Evolutionary conservation across 1,284 basidiomycete genomes (phyloP), one percentile per base, ranked within the genome.

Genomic region (Afroboletus lepidellus): DNA sequence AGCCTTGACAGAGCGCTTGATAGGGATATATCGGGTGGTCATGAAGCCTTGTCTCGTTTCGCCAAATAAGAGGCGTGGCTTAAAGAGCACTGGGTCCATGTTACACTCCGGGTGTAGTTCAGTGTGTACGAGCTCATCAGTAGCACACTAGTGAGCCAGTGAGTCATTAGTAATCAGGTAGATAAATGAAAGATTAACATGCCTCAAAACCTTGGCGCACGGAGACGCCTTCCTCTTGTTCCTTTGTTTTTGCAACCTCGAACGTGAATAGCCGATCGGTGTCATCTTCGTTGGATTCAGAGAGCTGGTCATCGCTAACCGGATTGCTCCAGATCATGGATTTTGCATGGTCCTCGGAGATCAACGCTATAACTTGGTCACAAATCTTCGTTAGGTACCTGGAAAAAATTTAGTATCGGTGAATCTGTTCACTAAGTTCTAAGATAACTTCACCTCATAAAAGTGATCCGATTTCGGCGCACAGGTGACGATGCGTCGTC

Each of bases 301-400:
- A 55, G 16, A 57, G 45, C 3, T 70, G 64, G 3, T 69, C 62
- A 18, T 69, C 59, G 5, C 66, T 63, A 20, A 58, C 56, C 0
- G 69, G 62, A 15, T 73, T 66, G 21, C 65, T 70, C 74, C 77
- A 79, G 4, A 76, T 64, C 32, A 81, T 67, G 3, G 72, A 61
- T 11, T 67, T 57, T 0, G 75, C 71, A 45, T 81, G 72, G 13
- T 74, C 72, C 1, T 71, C 56, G 0, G 81, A 79, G n/a, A 83
- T 62, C 13, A 82, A 54, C n/a, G 73, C 75, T 0, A 72, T 56
- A 5, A 77, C 63, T 57, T 83, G 83, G 53, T 84, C 80, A 13
- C 73, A 63, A 15, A 81, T 74, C 62, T 81, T 81, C 6, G 77
- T 79, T 12, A 83, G 72, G 59, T 81, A 84, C 43, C 80, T 81